A percentile compares a stretch with the other conserved stretches of the same genome.
Conservation (phyloP, 1,284 basidiomycete genomes). For the Coniferiporia sulphurascens region DNA sequence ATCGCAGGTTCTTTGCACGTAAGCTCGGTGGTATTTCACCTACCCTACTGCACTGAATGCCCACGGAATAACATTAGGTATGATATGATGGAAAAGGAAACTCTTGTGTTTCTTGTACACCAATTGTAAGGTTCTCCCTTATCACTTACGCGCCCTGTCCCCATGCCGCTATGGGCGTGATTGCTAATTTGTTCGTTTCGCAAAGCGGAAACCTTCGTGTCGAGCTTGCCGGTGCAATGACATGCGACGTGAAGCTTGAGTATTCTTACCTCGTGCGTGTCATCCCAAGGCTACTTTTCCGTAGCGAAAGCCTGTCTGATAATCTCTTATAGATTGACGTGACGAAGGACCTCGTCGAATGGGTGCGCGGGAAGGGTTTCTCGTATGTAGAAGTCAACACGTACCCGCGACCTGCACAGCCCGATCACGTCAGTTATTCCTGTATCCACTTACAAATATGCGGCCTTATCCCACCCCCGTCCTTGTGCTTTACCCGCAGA, state of each 20-base stretch:
- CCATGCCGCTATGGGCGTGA: not conserved
- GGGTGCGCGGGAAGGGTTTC: constrained; percentile 64
- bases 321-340: constrained; percentile 69
- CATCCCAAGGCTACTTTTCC: not conserved
- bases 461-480: not conserved
- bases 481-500: constrained; percentile 25
- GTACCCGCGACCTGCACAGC: constrained; percentile 55
- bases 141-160: not conserved
- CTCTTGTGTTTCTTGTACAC: constrained; percentile 80
- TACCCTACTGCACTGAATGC: constrained; percentile 11
- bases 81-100: constrained; percentile 64
- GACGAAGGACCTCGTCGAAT: constrained; percentile 73
- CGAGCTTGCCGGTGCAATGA: constrained; percentile 68
- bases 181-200: not conserved
- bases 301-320: constrained; percentile 1
- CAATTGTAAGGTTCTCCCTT: constrained; percentile 69
- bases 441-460: not conserved
- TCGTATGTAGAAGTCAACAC: constrained; percentile 87
- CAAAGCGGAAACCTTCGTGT: constrained; percentile 79
- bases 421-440: constrained; percentile 10
- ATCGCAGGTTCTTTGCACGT: constrained; percentile 84
- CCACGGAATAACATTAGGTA: constrained; percentile 34
- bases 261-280: constrained; percentile 71
- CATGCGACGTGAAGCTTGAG: constrained; percentile 71
- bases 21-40: constrained; percentile 30